Evolutionary conservation across 805 yeast species (phyloP), one percentile per base, ranked within the genome.

Genomic region (Kodamaea kakaduensis): DNA sequence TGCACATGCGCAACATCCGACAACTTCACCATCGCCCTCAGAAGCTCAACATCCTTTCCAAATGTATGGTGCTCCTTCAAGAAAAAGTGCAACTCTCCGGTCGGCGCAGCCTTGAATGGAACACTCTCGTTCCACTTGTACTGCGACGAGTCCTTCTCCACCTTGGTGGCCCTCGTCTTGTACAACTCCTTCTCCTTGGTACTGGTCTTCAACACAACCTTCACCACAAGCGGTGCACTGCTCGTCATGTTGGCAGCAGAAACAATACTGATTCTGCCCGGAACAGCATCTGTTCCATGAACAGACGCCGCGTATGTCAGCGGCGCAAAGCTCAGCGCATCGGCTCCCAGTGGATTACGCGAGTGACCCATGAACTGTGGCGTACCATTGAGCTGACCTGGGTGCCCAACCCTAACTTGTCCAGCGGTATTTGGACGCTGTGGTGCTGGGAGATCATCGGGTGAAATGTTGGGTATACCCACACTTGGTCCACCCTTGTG

Each of bases 31-130:
- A 74, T 65, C 6, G 77, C 78, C 31, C 67, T 67, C 9, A 83
- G 95, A 25, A 87, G 37, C 38, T 76, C 84, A 17, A 66, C 63
- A 46, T 76, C 81, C 51, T 81, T 79, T 24, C 95, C 88, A 47
- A 89, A 71, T 2, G 77, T 72, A 54, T 84, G 93, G 50, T 76
- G 83, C 21, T 79, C 77, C 26, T 76, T 67, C 17, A 85, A 75
- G 25, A 69, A 67, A 50, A 90, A 75, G 3, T 75, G 62, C 26
- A 89, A 50, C 36, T 65, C 70, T 3, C 81, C 79, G 8, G 74
- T 81, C 4, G 78, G 59, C 4, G 81, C 67, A 4, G 90, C 80
- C 50, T 74, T 78, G 64, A 89, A 84, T 4, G 79, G 68, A 41
- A 73, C 66, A 14, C 78, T 65, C 51, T 86, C 96, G 40, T 77